Evolutionary conservation across 2,329 filamentous ascomycete genomes (phyloP).

Genomic region (Fusarium musae): DNA sequence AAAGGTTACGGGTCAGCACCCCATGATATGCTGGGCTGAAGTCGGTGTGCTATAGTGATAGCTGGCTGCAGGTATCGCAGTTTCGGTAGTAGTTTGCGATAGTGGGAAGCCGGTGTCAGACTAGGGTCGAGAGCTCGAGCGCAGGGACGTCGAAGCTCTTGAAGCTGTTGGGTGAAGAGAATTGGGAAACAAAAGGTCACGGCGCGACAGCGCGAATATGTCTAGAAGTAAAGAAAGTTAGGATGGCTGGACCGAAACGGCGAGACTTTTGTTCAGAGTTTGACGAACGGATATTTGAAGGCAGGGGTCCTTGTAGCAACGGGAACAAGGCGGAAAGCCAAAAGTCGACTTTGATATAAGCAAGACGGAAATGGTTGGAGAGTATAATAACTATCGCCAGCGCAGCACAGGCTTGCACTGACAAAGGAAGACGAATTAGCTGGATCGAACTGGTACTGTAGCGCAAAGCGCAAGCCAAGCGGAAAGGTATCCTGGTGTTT

Average conservation of each 20-base stretch:
- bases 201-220: slow-evolving; percentile 15
- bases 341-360: slow-evolving; percentile 8
- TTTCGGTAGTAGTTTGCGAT: slow-evolving; percentile 40
- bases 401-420: slow-evolving; percentile 40
- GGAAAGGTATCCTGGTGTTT: slow-evolving; percentile 43
- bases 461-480: slow-evolving; percentile 29
- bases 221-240: slow-evolving; percentile 34
- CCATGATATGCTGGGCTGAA: slow-evolving; percentile 40
- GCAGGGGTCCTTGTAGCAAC: slow-evolving; percentile 21
- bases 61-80: slow-evolving; percentile 35
- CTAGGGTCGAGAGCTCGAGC: slow-evolving; percentile 31
- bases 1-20: slow-evolving; percentile 40
- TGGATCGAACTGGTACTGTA: slow-evolving; percentile 20
- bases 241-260: slow-evolving; percentile 13
- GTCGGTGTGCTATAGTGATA: slow-evolving; percentile 40
- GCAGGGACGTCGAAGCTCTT: slow-evolving; percentile 9
- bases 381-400: slow-evolving; percentile 14
- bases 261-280: slow-evolving; percentile 16
- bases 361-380: slow-evolving; percentile 17
- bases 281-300: slow-evolving; percentile 21
- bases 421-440: slow-evolving; percentile 21
- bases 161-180: slow-evolving; percentile 5
- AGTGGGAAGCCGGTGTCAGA: slow-evolving; percentile 36
- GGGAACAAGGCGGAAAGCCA: slow-evolving; percentile 35
- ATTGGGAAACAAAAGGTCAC: slow-evolving; percentile 4